A percentile compares a stretch with the other conserved stretches of the same genome.
phyloP scores from a whole-genome alignment of 768 basidiomycete species.

The Auricularia cornea region DNA sequence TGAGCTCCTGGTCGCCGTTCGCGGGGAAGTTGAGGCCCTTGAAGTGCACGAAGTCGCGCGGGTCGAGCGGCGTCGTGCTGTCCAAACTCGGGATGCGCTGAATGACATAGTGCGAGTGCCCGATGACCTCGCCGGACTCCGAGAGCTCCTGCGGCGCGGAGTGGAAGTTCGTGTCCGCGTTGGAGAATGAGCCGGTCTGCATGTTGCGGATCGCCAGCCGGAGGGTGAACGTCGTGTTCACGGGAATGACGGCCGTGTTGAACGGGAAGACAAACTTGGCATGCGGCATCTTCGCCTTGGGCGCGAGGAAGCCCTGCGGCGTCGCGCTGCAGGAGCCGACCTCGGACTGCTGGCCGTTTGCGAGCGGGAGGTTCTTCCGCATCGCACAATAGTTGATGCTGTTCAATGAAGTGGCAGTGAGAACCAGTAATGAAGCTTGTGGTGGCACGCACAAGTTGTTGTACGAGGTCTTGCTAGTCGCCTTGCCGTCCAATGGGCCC shows the following conservation, averaged over 20 bases:
- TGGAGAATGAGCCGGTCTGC: not conserved
- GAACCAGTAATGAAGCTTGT: not conserved
- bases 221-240: not conserved
- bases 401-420: not conserved
- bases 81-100: constrained; percentile 35
- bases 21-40: constrained; percentile 29
- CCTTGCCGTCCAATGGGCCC: not conserved
- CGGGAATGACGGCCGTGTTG: not conserved
- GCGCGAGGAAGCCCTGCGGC: constrained; percentile 9
- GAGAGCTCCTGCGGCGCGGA: constrained; percentile 46
- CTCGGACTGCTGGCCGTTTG: constrained; percentile 3
- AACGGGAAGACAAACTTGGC: constrained; percentile 5
- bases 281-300: constrained; percentile 1
- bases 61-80: constrained; percentile 38
- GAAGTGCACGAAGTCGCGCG: constrained; percentile 52
- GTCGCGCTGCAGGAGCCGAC: constrained; percentile 1
- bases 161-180: not conserved
- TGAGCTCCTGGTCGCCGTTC: constrained; percentile 34
- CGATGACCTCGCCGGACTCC: constrained; percentile 31
- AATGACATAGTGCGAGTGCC: constrained; percentile 52
- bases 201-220: constrained; percentile 25
- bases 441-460: not conserved
- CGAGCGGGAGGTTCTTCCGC: not conserved
- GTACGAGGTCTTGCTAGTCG: not conserved
- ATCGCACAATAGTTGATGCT: not conserved